Evolutionary conservation across 805 yeast species (phyloP), one percentile per base, ranked within the genome.

Genomic region (Kazachstania bromeliacearum): DNA sequence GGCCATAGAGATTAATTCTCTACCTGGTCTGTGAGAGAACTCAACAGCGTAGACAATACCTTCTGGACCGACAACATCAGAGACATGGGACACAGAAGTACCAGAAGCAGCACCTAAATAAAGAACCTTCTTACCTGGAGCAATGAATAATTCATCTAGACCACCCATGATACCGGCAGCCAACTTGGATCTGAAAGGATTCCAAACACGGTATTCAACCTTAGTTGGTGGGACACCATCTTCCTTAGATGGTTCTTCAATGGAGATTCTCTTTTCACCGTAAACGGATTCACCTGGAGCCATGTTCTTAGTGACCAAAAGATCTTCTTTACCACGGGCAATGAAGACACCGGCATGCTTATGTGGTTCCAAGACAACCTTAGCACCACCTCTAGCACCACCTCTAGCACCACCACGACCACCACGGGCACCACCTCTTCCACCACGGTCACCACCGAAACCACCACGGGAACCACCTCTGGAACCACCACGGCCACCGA

Each of bases 161-260:
- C 98, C 98, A 70, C 98, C 98, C 85, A 92, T 84, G 51, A 92
- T 85, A 83, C 98, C 98, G 45, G 98, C 98, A 63, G 98, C 98
- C 71, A 92, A 73, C 77, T 92, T 92, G 42, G 97, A 89, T 79
- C 98, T 83, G 83, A 92, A 92, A 46, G 98, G 98, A 70, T 92
- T 92, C 98, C 98, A 92, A 51, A 92, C 98, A 77, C 98, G 88
- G 79, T 92, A 92, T 73, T 92, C 98, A 44, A 79, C 75, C 74
- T 92, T 92, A 59, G 96, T 87, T 48, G 92, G 78, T 50, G 92
- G 84, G 41, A 79, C 84, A 59, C 81, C 82, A 58, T 82, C 94
- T 60, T 82, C 94, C 56, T 71, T 76, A 40, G 89, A 75, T 48
- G 96, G 95, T 62, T 84, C 96, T 64, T 92, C 98, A 44, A 92